Evolutionary conservation across 352 stramenopile genomes (phyloP).

Genomic region (Globisporangium mamillatum): DNA sequence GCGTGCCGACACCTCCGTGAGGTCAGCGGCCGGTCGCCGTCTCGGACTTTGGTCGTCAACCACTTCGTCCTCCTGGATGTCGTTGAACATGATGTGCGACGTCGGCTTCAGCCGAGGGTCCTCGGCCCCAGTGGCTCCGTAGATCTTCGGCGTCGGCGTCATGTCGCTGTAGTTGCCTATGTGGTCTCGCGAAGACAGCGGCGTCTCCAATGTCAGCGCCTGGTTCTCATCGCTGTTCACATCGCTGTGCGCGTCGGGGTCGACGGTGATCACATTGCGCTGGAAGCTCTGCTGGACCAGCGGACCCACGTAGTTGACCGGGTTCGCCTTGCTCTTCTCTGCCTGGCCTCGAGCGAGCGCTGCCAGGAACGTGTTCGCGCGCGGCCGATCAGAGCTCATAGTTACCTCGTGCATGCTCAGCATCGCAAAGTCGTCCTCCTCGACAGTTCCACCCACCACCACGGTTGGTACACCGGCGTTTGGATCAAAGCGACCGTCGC

Average conservation of each 20-base stretch:
- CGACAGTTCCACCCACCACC: conserved; percentile 25
- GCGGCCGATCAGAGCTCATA: conserved; percentile 36
- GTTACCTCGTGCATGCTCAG: conserved; percentile 67
- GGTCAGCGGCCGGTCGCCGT: conserved; percentile 24
- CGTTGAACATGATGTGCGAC: conserved; percentile 44
- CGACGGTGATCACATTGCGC: conserved; percentile 26
- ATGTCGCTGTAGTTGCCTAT: conserved; percentile 23
- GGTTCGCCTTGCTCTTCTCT: conserved; percentile 33
- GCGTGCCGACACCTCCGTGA: conserved; percentile 50
- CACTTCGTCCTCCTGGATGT: conserved; percentile 60
- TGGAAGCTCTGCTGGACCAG: conserved; percentile 46
- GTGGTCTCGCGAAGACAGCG: conserved; percentile 26
- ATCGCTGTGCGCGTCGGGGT: conserved; percentile 20
- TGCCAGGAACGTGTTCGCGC: conserved; percentile 51
- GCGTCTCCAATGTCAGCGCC: conserved; percentile 18
- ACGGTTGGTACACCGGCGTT: conserved; percentile 25
- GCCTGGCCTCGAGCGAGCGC: conserved; percentile 24
- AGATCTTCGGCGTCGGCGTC: conserved; percentile 29
- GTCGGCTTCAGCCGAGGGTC: conserved; percentile 16
- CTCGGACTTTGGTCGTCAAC: conserved; percentile 9
- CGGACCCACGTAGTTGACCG: conserved; percentile 47
- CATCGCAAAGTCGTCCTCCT: conserved; percentile 79
- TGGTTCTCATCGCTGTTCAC: conserved; percentile 24
- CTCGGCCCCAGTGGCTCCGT: conserved; percentile 7
- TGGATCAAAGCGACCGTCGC: conserved; percentile 4